Percentiles rank a stretch among this genome's conserved stretches.
These are phyloP conservation scores for Craterostigma plantagineum DNA, from an alignment of 257 asterid species.

Conservation along the genomic window DNA sequence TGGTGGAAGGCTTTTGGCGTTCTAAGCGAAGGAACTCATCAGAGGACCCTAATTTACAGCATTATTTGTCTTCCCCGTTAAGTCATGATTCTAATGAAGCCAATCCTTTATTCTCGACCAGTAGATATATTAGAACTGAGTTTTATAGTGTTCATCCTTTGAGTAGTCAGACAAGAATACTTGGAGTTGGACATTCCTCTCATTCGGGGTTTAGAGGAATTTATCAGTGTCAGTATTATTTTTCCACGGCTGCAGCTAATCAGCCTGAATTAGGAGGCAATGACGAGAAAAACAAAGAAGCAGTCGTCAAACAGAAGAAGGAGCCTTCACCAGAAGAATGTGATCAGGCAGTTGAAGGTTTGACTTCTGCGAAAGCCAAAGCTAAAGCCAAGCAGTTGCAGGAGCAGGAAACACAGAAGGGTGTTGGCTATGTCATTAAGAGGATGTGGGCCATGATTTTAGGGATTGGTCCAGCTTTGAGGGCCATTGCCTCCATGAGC, in stretches of 20 bases:
- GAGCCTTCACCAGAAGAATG: conserved; percentile 98
- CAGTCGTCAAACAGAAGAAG: conserved; percentile 46
- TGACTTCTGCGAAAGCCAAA: conserved; percentile 77
- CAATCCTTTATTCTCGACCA: conserved; percentile 11
- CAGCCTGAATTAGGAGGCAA: conserved; percentile 32
- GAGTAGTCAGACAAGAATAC: conserved; percentile 17
- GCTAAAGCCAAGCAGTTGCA: conserved; percentile 78
- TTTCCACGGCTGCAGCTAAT: conserved; percentile 55
- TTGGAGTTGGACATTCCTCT: conserved; percentile 19
- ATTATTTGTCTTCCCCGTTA: conserved; percentile 18
- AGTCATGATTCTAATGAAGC: conserved; percentile 18
- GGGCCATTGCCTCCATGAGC: conserved; percentile 89
- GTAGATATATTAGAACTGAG: conserved; percentile 12
- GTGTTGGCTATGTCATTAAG: conserved; percentile 32
- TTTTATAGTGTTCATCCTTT: conserved; percentile 16
- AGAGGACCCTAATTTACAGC: conserved; percentile 21
- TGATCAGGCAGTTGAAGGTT: conserved; percentile 93
- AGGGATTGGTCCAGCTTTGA: conserved; percentile 94
- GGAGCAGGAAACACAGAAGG: conserved; percentile 58
- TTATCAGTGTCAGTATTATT: conserved; percentile 22
- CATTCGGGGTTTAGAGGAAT: conserved; percentile 36
- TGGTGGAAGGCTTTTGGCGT: conserved; percentile 25
- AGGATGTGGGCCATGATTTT: conserved; percentile 57
- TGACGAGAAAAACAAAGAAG: conserved; percentile 40
- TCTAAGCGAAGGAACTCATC: conserved; percentile 24